Evolutionary conservation across 768 basidiomycete genomes (phyloP).

Genomic region (Lactifluus rugatus): DNA sequence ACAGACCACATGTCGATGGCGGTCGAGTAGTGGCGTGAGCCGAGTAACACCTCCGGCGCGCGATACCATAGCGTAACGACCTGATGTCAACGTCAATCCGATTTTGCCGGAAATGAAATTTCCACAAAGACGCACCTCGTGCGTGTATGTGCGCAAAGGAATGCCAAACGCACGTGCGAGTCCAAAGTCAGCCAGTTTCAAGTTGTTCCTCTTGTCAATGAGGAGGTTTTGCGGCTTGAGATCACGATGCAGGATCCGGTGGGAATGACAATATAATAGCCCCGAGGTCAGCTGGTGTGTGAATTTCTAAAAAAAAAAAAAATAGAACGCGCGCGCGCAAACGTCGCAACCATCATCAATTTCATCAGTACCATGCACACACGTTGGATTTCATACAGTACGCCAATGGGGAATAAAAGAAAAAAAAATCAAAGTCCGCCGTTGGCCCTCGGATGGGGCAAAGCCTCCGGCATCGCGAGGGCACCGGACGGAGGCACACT

Average conservation of each 20-base stretch:
- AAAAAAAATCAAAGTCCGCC: not conserved
- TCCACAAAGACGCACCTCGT: slow-evolving; percentile 57
- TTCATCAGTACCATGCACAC: not conserved
- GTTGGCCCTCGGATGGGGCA: not conserved
- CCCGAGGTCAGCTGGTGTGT: slow-evolving; percentile 89
- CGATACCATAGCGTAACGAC: slow-evolving; percentile 99
- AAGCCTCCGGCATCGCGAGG: not conserved
- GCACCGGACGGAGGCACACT: not conserved
- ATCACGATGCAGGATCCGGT: slow-evolving; percentile 48
- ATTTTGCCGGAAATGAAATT: not conserved
- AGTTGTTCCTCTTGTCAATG: slow-evolving; percentile 41
- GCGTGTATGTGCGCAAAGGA: slow-evolving; percentile 97
- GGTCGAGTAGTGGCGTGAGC: slow-evolving; percentile 92
- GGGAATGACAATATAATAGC: slow-evolving; percentile 55
- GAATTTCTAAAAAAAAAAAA: slow-evolving; percentile 60
- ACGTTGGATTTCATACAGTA: not conserved
- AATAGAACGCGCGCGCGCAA: slow-evolving; percentile 15
- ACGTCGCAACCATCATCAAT: slow-evolving; percentile 1
- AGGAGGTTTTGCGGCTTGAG: slow-evolving; percentile 48
- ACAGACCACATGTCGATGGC: slow-evolving; percentile 99
- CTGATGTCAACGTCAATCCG: slow-evolving; percentile 33
- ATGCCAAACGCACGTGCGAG: slow-evolving; percentile 77
- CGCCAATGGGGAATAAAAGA: not conserved
- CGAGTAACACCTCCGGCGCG: slow-evolving; percentile 93
- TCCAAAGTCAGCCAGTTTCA: slow-evolving; percentile 51